These are phyloP conservation scores for Candida taoyuanica DNA, from an alignment of 805 yeast genomes.

Conservation along the genomic window DNA sequence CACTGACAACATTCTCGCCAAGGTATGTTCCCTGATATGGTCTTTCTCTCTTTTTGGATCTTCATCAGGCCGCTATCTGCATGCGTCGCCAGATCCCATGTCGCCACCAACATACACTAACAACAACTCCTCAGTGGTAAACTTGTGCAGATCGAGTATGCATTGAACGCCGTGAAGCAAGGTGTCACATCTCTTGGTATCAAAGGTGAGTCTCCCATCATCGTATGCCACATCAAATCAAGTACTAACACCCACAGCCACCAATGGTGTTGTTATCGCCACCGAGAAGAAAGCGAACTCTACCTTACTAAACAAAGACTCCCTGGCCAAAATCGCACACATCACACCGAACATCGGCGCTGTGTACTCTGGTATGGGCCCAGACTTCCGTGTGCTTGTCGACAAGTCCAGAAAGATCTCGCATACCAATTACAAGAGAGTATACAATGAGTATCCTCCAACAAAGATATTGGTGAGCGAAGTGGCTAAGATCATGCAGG, in stretches of 20 bases:
- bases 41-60: too few relatives aligned
- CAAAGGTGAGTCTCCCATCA: constrained; percentile 29
- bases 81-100: too few relatives aligned
- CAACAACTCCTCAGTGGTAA: constrained; percentile 63
- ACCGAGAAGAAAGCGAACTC: constrained; percentile 91
- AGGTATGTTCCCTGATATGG: constrained; percentile 39
- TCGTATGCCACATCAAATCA: background rate
- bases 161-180: constrained; percentile 93
- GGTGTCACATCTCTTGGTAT: constrained; percentile 97
- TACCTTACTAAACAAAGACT: constrained; percentile 66
- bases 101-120: constrained; percentile 7
- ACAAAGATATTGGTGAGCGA: constrained; percentile 91
- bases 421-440: constrained; percentile 86
- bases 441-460: constrained; percentile 96
- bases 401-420: constrained; percentile 92
- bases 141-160: constrained; percentile 96
- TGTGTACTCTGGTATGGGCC: constrained; percentile 98
- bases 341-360: constrained; percentile 96
- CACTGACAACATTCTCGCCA: constrained; percentile 96
- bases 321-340: constrained; percentile 70
- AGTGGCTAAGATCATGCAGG: constrained; percentile 95
- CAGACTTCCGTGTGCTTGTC: constrained; percentile 91
- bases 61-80: too few relatives aligned
- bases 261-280: constrained; percentile 94
- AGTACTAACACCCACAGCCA: constrained; percentile 39